Evolutionary conservation across 164 flowering plant genomes (phyloP), one percentile per base, ranked within the genome.

Genomic region (Magnolia changhungtana): DNA sequence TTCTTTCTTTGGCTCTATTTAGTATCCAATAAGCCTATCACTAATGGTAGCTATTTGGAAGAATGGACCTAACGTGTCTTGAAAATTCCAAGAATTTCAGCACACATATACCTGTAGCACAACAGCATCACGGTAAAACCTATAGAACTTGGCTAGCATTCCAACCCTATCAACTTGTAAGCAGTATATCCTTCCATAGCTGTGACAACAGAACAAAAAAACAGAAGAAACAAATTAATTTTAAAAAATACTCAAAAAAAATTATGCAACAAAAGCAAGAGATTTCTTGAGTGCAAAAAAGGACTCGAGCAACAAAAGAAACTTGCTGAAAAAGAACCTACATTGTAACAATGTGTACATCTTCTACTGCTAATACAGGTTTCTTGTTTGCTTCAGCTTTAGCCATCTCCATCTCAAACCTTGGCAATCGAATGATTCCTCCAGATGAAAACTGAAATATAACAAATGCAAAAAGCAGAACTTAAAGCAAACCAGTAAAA

Each of bases 171-270:
- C 99, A 78, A 94, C 91, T 89, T 96, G 99, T 80, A 94, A 81
- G 87, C 98, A 94, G 79, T 96, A 96, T 83, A 96, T 91, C 82
- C 98, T 88, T 71, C 98, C 98, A 89, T 96, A 96, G 71, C 99
- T 94, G 93, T 49, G 21, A 69, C 19, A 8, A 45, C 20, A 20
- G 59, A 74, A 7, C 20, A 37, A 37, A 74, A 24, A 63, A 16
- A 64, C 3, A 37, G 27, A 45, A 64, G 49, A 49, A 50, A 61
- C 45, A 16, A 23, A 66, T 20, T 74, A 37, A 50, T 11, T 50
- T 45, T 61, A 0, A 55, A 55, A 55, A 55, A 55, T 55, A 11
- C 18, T 55, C 24, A 27, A 51, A 13, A 13, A 55, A 11, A 4
- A 55, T 55, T 55, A 55, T 55, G 18, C 18, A 16, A 55, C 18